These are phyloP conservation scores for Penicillium psychrofluorescens DNA, from an alignment of 495 filamentous ascomycete genomes.

Conservation along the genomic window DNA sequence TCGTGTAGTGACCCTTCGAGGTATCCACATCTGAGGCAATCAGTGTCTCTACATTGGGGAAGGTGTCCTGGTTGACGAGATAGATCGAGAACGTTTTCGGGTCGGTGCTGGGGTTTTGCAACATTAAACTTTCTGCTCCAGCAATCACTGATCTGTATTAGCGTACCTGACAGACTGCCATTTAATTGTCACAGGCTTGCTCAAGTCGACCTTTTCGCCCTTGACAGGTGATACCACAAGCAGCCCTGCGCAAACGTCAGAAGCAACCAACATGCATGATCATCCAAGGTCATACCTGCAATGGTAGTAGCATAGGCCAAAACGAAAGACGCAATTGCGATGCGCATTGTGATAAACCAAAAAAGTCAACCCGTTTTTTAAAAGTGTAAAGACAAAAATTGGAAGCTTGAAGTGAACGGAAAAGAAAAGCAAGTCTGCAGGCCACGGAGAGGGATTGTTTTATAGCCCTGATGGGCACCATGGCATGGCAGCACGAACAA, in stretches of 20 bases:
- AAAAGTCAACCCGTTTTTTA: neutral
- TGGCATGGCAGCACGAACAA: no score
- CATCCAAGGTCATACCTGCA: slow-evolving; percentile 8
- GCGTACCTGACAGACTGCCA: slow-evolving; percentile 24
- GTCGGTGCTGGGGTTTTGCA: slow-evolving; percentile 19
- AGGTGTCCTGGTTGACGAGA: slow-evolving; percentile 28
- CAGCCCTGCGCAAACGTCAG: slow-evolving; percentile 9
- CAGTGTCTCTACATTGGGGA: slow-evolving; percentile 30
- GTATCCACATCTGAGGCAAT: slow-evolving; percentile 25
- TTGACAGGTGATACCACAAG: slow-evolving; percentile 17
- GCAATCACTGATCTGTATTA: neutral
- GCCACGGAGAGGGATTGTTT: slow-evolving; percentile 2
- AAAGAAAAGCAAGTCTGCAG: neutral
- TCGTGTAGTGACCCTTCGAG: slow-evolving; percentile 19
- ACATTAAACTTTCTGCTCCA: neutral
- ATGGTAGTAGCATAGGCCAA: slow-evolving; percentile 11
- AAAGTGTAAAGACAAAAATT: neutral
- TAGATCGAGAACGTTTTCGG: slow-evolving; percentile 24
- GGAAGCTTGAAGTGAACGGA: neutral
- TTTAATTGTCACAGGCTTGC: slow-evolving; percentile 18
- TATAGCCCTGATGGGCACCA: slow-evolving; percentile 4
- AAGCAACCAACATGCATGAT: no score
- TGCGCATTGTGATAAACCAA: slow-evolving; percentile 9
- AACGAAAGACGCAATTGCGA: slow-evolving; percentile 7
- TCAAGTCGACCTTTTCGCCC: slow-evolving; percentile 15